A percentile compares a stretch with the other conserved stretches of the same genome.
Evolutionary conservation across 169 alveolate species (phyloP).

Genomic region (Eimeria acervulina): DNA sequence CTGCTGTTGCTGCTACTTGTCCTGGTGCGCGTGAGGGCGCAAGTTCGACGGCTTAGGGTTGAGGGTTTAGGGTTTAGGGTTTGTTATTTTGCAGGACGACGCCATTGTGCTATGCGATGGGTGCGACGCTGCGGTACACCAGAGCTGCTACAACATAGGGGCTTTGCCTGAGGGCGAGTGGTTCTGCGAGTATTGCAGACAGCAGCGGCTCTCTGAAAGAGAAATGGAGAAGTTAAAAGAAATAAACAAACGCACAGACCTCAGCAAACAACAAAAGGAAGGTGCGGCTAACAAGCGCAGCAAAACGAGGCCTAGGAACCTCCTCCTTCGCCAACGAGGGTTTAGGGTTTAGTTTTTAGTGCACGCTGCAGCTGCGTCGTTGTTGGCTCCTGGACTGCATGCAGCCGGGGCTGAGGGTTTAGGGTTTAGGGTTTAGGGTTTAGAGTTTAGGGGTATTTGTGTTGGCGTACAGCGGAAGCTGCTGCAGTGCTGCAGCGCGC

Average conservation of each 20-base stretch:
- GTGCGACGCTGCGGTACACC: conserved; percentile 89
- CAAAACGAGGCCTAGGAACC: too few relatives aligned
- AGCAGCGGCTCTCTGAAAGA: conserved; percentile 1
- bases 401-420: too few relatives aligned
- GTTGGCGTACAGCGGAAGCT: conserved; percentile 12
- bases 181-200: conserved; percentile 87
- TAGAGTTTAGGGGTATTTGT: not conserved
- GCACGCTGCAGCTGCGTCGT: too few relatives aligned
- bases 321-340: too few relatives aligned
- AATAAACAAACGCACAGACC: not conserved
- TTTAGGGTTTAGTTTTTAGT: too few relatives aligned
- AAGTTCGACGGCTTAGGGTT: not conserved
- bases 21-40: not conserved
- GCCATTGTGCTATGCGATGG: conserved; percentile 87
- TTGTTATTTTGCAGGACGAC: too few relatives aligned
- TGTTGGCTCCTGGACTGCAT: too few relatives aligned
- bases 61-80: too few relatives aligned
- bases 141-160: conserved; percentile 88
- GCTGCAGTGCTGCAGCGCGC: not conserved
- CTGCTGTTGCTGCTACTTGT: not conserved
- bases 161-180: conserved; percentile 89
- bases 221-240: not conserved
- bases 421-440: conserved; percentile 15
- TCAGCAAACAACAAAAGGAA: not conserved
- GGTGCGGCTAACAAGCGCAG: not conserved